Evolutionary conservation across 2,329 filamentous ascomycete species (phyloP), one percentile per base, ranked within the genome.

Genomic region (Stagonosporopsis tanaceti): DNA sequence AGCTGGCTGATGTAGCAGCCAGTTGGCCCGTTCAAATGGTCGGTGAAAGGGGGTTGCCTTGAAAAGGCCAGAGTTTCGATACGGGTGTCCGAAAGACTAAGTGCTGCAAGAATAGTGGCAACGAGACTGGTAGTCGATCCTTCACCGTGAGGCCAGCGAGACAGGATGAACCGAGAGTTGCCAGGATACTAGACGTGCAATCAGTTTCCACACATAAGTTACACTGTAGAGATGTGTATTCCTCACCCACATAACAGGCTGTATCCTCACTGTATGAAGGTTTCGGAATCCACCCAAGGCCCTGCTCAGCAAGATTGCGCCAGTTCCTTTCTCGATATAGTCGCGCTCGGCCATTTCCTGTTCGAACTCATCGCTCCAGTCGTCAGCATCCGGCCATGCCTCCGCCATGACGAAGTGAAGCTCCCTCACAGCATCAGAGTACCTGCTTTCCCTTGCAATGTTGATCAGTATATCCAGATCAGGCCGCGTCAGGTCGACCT

Each of bases 381-480:
- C 47, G 4, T 25, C 47, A 7, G 11, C 9, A 6, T 50, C 27
- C 8, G 38, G 47, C 38, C 37, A 41, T 30, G 27, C 37, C 7
- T 50, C 47, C 12, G 25, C 27, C 27, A 50, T 41, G 17, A 40
- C 45, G 14, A 50, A 50, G 20, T 34, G 37, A 14, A 41, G 27
- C 4, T 41, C 15, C 9, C 14, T 40, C 27, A 50, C 47, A 25
- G 47, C 20, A 11, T 3, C 14, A 25, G 47, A 11, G 24, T 17
- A 24, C 12, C 27, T 22, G 12, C 17, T 24, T 8, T 34, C 28
- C 17, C 20, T 32, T 4, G 47, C n/a, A 17, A 41, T 50, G 5
- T 41, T n/a, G 37, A 50, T 20, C 25, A 41, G 37, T n/a, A 28
- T 14, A 9, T 41, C 38, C 27, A 41, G 37, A 35, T 24, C 17